These are phyloP conservation scores for Candida broadrunensis DNA, from an alignment of 805 yeast species.

Conservation along the genomic window DNA sequence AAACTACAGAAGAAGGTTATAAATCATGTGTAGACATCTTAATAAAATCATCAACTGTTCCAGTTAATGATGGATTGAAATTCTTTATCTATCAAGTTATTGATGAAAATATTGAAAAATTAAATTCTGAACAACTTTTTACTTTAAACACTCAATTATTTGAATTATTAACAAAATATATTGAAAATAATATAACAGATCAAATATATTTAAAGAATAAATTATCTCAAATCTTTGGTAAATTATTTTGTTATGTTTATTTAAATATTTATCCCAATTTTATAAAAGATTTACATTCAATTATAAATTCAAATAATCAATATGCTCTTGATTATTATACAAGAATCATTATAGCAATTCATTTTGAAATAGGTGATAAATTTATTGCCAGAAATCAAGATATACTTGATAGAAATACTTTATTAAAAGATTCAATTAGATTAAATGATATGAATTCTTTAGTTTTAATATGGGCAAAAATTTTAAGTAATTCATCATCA, in stretches of 20 bases:
- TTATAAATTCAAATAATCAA: conserved; percentile 15
- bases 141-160: conserved; percentile 48
- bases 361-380: conserved; percentile 92
- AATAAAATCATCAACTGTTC: conserved; percentile 13
- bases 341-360: conserved; percentile 71
- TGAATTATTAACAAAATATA: conserved; percentile 32
- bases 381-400: conserved; percentile 69
- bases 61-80: conserved; percentile 53
- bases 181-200: conserved; percentile 18
- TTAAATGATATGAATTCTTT: conserved; percentile 66
- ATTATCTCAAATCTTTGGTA: conserved; percentile 30
- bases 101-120: conserved; percentile 49
- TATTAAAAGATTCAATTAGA: conserved; percentile 80
- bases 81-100: conserved; percentile 72
- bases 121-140: conserved; percentile 44
- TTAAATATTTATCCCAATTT: conserved; percentile 28
- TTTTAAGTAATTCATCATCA: conserved; percentile 36
- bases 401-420: conserved; percentile 60
- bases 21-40: conserved; percentile 51
- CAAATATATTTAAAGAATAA: conserved; percentile 35
- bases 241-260: conserved; percentile 35
- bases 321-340: conserved; percentile 67
- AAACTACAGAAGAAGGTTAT: conserved; percentile 55
- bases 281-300: conserved; percentile 25
- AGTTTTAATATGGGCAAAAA: conserved; percentile 64